Evolutionary conservation across 495 filamentous ascomycete genomes (phyloP).

Genomic region (Glutinoglossum americanum): DNA sequence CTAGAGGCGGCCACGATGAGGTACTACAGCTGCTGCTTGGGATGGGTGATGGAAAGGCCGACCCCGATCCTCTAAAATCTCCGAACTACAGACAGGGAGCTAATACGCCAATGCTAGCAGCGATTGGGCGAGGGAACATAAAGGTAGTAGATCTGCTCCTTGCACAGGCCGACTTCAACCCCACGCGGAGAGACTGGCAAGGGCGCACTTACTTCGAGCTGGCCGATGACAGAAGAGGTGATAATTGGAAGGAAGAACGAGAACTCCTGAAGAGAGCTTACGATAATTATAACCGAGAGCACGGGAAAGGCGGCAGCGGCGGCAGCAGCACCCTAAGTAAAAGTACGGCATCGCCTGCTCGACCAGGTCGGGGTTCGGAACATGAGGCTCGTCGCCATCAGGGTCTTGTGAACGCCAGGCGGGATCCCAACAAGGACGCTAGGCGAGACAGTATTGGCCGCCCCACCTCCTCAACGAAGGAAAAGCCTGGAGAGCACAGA

Average conservation of each 20-base stretch:
- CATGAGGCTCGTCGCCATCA: neutral
- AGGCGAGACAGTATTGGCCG: neutral
- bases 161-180: conserved; percentile 56
- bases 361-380: neutral
- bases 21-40: conserved; percentile 72
- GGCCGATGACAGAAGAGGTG: conserved; percentile 56
- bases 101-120: conserved; percentile 80
- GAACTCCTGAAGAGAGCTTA: conserved; percentile 62
- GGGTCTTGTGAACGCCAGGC: too few relatives aligned
- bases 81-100: conserved; percentile 27
- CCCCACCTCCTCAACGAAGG: neutral
- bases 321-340: neutral
- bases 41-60: conserved; percentile 55
- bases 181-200: conserved; percentile 39
- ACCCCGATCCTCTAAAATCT: conserved; percentile 38
- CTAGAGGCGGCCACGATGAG: conserved; percentile 75
- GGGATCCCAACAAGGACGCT: neutral
- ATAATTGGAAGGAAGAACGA: conserved; percentile 76
- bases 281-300: conserved; percentile 32
- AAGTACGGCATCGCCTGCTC: neutral
- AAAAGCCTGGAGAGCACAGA: neutral
- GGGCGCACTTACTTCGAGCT: conserved; percentile 70
- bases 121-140: conserved; percentile 76
- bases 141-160: conserved; percentile 64
- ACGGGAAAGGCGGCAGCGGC: neutral